Conservation (phyloP, 495 filamentous ascomycete genomes). For the Astrocystis sublimbata region DNA sequence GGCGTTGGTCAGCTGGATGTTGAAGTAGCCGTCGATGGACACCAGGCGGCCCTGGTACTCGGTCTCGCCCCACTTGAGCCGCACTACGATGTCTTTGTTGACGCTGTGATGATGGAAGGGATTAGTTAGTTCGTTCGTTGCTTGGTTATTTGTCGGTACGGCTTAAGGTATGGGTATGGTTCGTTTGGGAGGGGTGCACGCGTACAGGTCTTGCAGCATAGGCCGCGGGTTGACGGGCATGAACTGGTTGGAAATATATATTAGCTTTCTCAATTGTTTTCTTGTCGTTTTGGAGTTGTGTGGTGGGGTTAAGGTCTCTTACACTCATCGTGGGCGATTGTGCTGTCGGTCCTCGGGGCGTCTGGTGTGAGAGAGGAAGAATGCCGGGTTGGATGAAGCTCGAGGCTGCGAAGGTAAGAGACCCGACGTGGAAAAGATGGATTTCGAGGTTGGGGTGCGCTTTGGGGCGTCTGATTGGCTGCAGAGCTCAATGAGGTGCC, state of each 20-base stretch:
- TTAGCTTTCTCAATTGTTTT: no score
- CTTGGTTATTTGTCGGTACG: not conserved
- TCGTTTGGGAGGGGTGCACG: constrained; percentile 8
- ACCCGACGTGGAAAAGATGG: constrained; percentile 4
- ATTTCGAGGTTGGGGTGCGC: constrained; percentile 14
- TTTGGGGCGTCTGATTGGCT: constrained; percentile 16
- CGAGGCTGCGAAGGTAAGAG: constrained; percentile 13
- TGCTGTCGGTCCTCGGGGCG: constrained; percentile 15
- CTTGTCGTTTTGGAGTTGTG: no score
- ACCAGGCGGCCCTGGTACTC: constrained; percentile 94
- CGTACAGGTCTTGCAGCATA: constrained; percentile 83
- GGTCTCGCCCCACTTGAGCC: constrained; percentile 95
- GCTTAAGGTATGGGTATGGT: not conserved
- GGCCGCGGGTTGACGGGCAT: constrained; percentile 89
- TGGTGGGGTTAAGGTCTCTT: not conserved
- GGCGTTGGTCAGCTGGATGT: constrained; percentile 84
- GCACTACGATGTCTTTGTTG: constrained; percentile 84
- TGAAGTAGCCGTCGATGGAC: constrained; percentile 96
- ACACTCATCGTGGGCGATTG: constrained; percentile 33
- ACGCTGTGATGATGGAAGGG: constrained; percentile 62
- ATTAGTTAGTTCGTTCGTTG: constrained; percentile 8
- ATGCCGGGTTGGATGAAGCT: not conserved
- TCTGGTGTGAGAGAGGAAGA: constrained; percentile 4
- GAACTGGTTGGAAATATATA: constrained; percentile 58
- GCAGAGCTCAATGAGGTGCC: not conserved